phyloP scores from a whole-genome alignment of 2,329 filamentous ascomycete species.

The Raffaelea ambrosiae region DNA sequence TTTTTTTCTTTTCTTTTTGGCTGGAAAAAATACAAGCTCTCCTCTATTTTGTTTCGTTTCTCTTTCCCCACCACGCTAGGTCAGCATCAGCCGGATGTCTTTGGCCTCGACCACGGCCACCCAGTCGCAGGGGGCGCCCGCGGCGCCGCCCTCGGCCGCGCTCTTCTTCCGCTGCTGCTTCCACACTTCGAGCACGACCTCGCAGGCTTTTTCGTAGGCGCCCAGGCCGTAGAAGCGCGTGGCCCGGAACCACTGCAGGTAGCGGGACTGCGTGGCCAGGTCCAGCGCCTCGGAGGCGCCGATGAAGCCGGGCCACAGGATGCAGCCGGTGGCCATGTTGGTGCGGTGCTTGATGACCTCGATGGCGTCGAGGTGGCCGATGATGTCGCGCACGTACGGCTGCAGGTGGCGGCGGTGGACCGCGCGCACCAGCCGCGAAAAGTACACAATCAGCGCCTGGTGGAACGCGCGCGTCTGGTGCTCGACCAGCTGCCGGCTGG shows the following conservation, averaged over 20 bases:
- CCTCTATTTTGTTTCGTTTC: too few relatives aligned
- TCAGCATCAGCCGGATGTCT: neutral
- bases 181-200: slow-evolving; percentile 1
- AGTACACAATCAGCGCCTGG: slow-evolving; percentile 1
- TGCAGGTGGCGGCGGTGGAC: neutral
- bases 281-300: neutral
- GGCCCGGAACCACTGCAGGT: neutral
- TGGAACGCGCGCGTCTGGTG: slow-evolving; percentile 1
- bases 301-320: slow-evolving; percentile 2
- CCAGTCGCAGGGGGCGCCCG: neutral
- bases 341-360: slow-evolving; percentile 1
- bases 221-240: neutral
- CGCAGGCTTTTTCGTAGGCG: neutral
- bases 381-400: neutral
- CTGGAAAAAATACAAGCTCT: too few relatives aligned
- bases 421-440: neutral
- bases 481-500: neutral
- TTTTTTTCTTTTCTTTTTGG: too few relatives aligned
- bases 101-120: neutral
- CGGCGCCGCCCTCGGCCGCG: too few relatives aligned
- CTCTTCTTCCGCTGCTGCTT: neutral
- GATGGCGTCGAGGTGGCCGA: neutral
- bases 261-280: neutral
- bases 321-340: neutral
- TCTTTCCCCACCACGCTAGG: too few relatives aligned